A percentile compares a stretch with the other conserved stretches of the same genome.
phyloP scores from a whole-genome alignment of 2,329 filamentous ascomycete genomes.

The Botrytis pseudocinerea region DNA sequence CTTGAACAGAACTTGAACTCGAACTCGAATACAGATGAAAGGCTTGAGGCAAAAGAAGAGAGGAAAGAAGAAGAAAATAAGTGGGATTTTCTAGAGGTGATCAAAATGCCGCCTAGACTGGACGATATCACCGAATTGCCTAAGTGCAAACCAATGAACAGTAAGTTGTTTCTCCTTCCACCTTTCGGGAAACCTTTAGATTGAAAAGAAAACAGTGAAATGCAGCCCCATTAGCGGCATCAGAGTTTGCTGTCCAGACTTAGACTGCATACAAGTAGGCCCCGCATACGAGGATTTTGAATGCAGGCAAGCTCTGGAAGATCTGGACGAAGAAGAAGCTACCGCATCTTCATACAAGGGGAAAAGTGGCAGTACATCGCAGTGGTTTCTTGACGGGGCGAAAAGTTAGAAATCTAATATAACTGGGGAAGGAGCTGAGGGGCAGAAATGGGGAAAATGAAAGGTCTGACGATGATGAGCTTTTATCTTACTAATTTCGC shows the following conservation, averaged over 20 bases:
- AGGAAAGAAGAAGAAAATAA: neutral
- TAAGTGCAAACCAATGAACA: constrained; percentile 6
- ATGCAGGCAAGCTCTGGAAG: neutral
- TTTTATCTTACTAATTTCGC: too few species aligned
- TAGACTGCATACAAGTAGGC: neutral
- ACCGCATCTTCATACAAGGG: neutral
- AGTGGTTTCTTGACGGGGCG: neutral
- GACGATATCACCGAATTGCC: constrained; percentile 15
- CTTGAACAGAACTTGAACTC: neutral
- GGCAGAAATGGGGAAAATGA: neutral
- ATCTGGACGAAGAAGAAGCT: neutral
- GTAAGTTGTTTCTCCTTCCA: neutral
- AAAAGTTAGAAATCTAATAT: neutral
- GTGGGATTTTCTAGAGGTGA: neutral
- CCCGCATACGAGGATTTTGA: neutral
- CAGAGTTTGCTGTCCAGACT: constrained; percentile 1
- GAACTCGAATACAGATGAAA: neutral
- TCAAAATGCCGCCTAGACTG: neutral
- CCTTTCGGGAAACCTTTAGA: neutral
- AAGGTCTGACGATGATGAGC: neutral
- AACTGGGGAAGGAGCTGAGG: neutral
- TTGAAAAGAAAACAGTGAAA: neutral
- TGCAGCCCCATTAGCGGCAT: neutral
- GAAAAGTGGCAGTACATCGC: neutral
- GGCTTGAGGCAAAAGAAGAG: neutral